Percentiles rank a stretch among this genome's conserved stretches.
These are phyloP conservation scores for Penicillium macrosclerotiorum DNA, from an alignment of 495 filamentous ascomycete species.

Conservation along the genomic window DNA sequence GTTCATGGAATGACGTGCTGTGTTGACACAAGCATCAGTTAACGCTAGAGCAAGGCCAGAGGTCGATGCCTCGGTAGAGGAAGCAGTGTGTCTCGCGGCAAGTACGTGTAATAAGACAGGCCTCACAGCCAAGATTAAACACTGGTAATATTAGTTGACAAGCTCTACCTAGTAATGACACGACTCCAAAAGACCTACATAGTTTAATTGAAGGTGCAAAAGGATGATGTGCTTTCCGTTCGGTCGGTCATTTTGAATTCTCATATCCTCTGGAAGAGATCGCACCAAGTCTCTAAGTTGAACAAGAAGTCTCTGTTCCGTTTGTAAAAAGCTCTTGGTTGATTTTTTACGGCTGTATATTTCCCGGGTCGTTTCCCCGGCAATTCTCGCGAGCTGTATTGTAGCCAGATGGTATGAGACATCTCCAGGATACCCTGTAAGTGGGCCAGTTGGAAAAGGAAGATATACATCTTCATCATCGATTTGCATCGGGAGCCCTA, in stretches of 20 bases:
- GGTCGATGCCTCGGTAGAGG: constrained; percentile 15
- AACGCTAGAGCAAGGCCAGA: constrained; percentile 29
- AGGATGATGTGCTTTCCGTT: constrained; percentile 31
- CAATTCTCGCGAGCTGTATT: constrained; percentile 34
- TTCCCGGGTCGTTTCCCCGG: constrained; percentile 31
- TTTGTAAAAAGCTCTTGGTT: constrained; percentile 33
- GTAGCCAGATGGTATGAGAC: constrained; percentile 28
- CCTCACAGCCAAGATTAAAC: constrained; percentile 37
- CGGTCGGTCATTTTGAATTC: constrained; percentile 23
- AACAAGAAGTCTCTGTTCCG: constrained; percentile 37
- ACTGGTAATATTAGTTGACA: constrained; percentile 18
- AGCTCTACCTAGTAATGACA: not conserved
- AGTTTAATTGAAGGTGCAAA: constrained; percentile 39
- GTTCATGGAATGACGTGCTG: constrained; percentile 36
- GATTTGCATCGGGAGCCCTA: too few species aligned
- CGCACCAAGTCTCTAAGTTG: constrained; percentile 38
- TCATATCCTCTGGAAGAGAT: constrained; percentile 33
- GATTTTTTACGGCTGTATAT: constrained; percentile 37
- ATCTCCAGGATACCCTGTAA: constrained; percentile 36
- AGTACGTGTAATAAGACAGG: constrained; percentile 36
- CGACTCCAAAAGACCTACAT: constrained; percentile 17
- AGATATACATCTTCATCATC: constrained; percentile 28
- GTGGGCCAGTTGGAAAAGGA: constrained; percentile 18
- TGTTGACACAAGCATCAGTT: constrained; percentile 38
- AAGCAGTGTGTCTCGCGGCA: not conserved